Conservation (phyloP, 2,329 filamentous ascomycete genomes). For the Aureobasidium musti region DNA sequence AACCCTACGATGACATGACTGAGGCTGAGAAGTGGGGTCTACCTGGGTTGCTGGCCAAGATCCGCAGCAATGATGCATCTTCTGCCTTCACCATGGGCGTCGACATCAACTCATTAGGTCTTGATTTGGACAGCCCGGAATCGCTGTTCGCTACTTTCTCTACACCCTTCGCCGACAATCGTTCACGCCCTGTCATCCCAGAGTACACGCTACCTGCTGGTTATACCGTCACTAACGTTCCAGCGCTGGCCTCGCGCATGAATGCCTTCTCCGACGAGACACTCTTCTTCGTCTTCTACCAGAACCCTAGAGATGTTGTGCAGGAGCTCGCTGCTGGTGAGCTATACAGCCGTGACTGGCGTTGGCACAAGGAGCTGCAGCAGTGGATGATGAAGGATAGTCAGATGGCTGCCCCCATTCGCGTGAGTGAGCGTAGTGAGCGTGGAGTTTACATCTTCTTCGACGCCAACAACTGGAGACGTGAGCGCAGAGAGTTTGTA, state of each 20-base stretch:
- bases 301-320: conserved; percentile 64
- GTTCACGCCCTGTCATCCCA: conserved; percentile 61
- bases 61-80: conserved; percentile 49
- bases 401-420: conserved; percentile 46
- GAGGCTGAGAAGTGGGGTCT: conserved; percentile 63
- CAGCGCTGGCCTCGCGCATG: conserved; percentile 53
- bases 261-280: conserved; percentile 55
- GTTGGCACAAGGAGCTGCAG: conserved; percentile 57
- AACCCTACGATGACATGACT: conserved; percentile 55
- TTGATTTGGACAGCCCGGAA: conserved; percentile 58
- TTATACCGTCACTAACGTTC: conserved; percentile 67
- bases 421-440: conserved; percentile 52
- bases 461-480: conserved; percentile 55
- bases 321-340: conserved; percentile 67
- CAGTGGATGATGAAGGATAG: conserved; percentile 60
- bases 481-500: conserved; percentile 55
- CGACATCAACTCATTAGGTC: conserved; percentile 63
- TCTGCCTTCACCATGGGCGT: conserved; percentile 61
- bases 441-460: conserved; percentile 59
- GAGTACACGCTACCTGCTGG: conserved; percentile 65
- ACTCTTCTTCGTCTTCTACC: conserved; percentile 70
- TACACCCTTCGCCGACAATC: conserved; percentile 62
- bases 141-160: conserved; percentile 65
- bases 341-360: conserved; percentile 56
- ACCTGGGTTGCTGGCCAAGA: conserved; percentile 60